These are phyloP conservation scores for Cryptococcus neoformans DNA, from an alignment of 1,284 basidiomycete genomes.

Conservation along the genomic window DNA sequence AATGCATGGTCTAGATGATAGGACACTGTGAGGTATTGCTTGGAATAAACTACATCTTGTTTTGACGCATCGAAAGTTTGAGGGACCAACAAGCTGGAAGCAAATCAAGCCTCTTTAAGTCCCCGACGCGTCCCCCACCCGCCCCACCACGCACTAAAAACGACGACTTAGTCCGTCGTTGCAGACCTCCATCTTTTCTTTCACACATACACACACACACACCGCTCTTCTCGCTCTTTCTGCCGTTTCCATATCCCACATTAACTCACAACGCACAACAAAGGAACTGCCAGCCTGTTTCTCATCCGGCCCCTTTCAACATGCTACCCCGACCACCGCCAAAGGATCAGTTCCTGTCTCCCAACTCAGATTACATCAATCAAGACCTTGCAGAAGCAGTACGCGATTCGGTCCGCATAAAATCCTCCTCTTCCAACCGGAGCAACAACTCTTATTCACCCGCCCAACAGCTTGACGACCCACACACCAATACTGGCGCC, in stretches of 20 bases:
- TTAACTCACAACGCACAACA: background rate
- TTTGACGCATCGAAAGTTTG: no score
- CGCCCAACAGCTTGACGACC: background rate
- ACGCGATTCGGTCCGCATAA: constrained; percentile 41
- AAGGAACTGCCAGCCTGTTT: background rate
- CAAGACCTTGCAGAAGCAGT: constrained; percentile 38
- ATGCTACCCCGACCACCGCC: constrained; percentile 14
- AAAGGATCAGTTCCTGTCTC: constrained; percentile 14
- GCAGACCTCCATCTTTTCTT: no score
- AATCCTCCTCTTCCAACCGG: constrained; percentile 1
- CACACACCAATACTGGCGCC: background rate
- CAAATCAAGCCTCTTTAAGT: no score
- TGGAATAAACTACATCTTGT: no score
- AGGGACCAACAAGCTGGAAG: no score
- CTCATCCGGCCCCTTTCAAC: background rate
- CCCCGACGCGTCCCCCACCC: no score
- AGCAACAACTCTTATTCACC: background rate
- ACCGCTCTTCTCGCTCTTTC: no score
- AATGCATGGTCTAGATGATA: no score
- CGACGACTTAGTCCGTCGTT: no score
- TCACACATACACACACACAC: no score
- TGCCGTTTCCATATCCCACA: background rate
- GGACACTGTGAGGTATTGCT: no score
- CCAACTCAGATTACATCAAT: constrained; percentile 6
- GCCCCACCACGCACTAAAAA: no score